Base-by-base conservation (phyloP, 805 yeast genomes). In the Saccharomycopsis sp. region DNA sequence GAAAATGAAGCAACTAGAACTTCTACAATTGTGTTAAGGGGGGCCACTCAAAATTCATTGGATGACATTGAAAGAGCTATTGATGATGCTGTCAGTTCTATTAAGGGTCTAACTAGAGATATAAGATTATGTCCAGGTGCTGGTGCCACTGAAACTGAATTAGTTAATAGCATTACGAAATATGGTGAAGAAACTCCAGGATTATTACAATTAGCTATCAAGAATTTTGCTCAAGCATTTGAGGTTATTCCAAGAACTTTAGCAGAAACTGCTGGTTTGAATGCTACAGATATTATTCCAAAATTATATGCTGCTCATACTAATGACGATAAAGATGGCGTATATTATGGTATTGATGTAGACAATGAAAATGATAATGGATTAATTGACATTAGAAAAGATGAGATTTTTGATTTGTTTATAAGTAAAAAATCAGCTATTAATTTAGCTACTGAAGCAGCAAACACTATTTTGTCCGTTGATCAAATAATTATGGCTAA, bases 401-500 rank as follows among this genome's bases (percentile, higher is more conserved):
- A 72, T 31, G 81, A 82, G 2, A 82, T 93, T 45, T 84, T 71
- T 59, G 98, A 90, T 62, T 74, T 90, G 51, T 73, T 83, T 52
- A 69, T 85, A 19, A 74, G 89, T 35, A 90, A 93, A 71, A 75
- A 73, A 57, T 83, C 86, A 51, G 98, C 97, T 38, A 82, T 93
- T 54, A 77, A 81, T 56, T 81, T 93, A 52, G 97, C 98, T 14
- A 88, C 96, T 3, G 97, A 93, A 54, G 96, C 97, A 40, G 94
- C 96, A 11, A 77, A 74, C 51, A 93, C 97, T 4, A 82, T 89
- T 43, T 72, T 89, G 52, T 80, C 95, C 21, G 93, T 93, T 41
- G 97, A 93, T 63, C 97, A 90, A 72, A 90, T 90, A 58, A 93
- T 90, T 61, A 93, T 90, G 93, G 97, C 98, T 37, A 90, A 90